Base-by-base conservation (phyloP, 192 early-diverging fungal genomes). In the Umbelopsis vinacea region DNA sequence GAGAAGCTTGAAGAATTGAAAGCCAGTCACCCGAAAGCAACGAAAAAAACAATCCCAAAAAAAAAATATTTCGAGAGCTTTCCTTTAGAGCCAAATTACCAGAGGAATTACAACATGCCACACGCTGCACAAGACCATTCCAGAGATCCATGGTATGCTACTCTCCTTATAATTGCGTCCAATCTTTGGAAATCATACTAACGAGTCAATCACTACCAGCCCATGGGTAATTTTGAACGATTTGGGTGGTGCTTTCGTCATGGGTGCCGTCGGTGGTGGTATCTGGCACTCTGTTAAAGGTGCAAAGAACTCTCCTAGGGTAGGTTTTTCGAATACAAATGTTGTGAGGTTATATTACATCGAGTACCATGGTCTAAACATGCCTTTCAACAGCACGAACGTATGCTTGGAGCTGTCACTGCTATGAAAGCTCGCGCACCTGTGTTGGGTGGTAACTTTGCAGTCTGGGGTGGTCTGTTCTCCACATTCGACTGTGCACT, bases 221-320 rank as follows among this genome's bases (percentile, higher is more conserved):
- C 93, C 93, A 71, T 94, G 90, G 88, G 92, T 93, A 35, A 93
- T 94, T 75, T 88, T 94, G 69, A 92, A 92, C 81, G 93, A 94
- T 74, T 83, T 88, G 46, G 93, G 93, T 50, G 92, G 87, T 70
- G 92, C 93, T 21, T 99, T 99, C 79, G 92, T 90, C 71, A 96
- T 98, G 94, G 98, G 98, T 54, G 93, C 94, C 23, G 89, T 99
- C 52, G 96, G 96, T 74, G 96, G 96, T 63, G 92, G 94, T 76
- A 89, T 96, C 66, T 97, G 94, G 95, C 94, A 99, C 84, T 93
- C 91, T 71, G 95, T 97, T 84, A 98, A 99, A 77, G 98, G 98
- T 23, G 97, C 95, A 81, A 94, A 96, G 78, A 97, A 99, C 85
- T 96, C 96, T 38, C 98, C 98, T 47, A 92, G 90, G 69, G 92